These are phyloP conservation scores for Theobroma cacao DNA, from an alignment of 345 rosid genomes.

Conservation along the genomic window DNA sequence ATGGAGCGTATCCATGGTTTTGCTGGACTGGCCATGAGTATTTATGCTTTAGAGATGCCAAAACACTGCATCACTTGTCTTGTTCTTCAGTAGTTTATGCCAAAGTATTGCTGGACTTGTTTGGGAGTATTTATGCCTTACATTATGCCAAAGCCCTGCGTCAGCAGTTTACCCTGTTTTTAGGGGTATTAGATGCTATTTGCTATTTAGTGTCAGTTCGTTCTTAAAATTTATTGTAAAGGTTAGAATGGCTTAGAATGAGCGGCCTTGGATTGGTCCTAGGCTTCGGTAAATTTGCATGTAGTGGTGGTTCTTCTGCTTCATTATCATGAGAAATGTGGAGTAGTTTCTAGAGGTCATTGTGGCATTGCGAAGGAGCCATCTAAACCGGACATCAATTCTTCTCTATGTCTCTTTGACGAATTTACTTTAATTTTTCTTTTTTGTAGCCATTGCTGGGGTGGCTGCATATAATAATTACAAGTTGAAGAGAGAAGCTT, in stretches of 20 bases:
- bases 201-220: neutral
- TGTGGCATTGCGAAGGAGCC: neutral
- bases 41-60: neutral
- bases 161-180: neutral
- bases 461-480: slow-evolving; percentile 95
- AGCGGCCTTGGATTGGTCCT: neutral
- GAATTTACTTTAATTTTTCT: neutral
- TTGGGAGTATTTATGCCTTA: neutral
- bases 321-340: neutral
- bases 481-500: slow-evolving; percentile 86
- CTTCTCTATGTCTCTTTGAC: neutral
- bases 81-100: neutral
- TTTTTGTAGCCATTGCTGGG: slow-evolving; percentile 73
- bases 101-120: neutral
- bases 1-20: neutral
- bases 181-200: neutral
- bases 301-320: neutral
- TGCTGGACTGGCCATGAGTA: neutral
- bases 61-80: neutral
- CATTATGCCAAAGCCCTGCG: neutral
- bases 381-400: neutral
- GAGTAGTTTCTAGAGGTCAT: neutral
- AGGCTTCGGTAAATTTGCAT: neutral
- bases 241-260: neutral
- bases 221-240: neutral